phyloP scores from a whole-genome alignment of 768 basidiomycete species.

The Pulveroboletus sp. region DNA sequence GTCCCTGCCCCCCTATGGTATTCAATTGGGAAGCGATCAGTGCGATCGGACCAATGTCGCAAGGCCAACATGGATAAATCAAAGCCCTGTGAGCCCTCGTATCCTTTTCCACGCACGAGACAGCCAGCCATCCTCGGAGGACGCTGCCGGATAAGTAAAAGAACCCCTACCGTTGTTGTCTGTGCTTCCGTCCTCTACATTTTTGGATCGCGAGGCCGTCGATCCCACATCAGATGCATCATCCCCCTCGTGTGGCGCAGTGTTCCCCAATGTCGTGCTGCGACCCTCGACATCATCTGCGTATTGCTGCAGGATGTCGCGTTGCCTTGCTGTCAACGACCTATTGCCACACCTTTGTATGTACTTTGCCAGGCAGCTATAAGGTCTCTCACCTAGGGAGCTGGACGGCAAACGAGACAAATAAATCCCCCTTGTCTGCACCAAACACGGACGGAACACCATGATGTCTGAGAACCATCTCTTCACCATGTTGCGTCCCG shows the following conservation, averaged over 20 bases:
- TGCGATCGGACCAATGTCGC: conserved; percentile 23
- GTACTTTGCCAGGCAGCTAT: conserved; percentile 3
- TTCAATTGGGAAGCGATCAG: conserved; percentile 30
- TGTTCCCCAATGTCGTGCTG: conserved; percentile 16
- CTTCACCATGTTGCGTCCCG: conserved; percentile 95
- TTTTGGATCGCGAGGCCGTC: conserved; percentile 15
- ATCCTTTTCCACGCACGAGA: conserved; percentile 65
- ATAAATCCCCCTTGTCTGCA: conserved; percentile 73
- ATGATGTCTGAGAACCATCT: conserved; percentile 88
- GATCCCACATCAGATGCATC: conserved; percentile 8
- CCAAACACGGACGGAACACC: conserved; percentile 66
- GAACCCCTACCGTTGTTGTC: conserved; percentile 71
- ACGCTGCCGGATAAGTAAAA: conserved; percentile 54
- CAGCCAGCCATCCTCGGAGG: conserved; percentile 58
- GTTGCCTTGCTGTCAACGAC: conserved; percentile 77
- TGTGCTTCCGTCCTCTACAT: conserved; percentile 21
- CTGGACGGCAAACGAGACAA: conserved; percentile 82
- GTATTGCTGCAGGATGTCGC: conserved; percentile 81
- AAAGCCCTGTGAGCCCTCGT: conserved; percentile 66
- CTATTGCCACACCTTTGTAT: conserved; percentile 37
- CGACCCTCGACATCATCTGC: conserved; percentile 91
- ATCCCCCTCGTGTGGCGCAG: conserved; percentile 15
- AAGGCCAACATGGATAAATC: conserved; percentile 49
- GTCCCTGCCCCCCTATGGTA: conserved; percentile 16
- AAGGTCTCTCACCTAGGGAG: conserved; percentile 73